These are phyloP conservation scores for Arthrobotrys musiformis DNA, from an alignment of 2,329 filamentous ascomycete species.

Conservation along the genomic window DNA sequence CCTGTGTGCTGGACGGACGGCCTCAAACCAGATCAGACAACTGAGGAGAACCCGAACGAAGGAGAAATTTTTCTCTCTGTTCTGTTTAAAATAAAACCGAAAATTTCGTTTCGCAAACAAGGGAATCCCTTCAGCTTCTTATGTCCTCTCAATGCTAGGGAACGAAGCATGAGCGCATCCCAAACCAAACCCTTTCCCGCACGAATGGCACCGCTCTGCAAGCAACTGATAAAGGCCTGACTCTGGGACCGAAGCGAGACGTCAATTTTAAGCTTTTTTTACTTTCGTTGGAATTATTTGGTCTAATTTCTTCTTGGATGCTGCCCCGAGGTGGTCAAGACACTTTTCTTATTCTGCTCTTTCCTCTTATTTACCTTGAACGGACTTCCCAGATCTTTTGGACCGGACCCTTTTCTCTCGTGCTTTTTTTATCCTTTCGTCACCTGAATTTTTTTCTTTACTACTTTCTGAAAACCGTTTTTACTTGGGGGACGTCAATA, in stretches of 20 bases:
- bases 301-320: conserved; percentile 51
- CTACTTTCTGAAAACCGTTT: too few relatives aligned
- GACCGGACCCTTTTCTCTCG: conserved; percentile 19
- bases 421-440: conserved; percentile 36
- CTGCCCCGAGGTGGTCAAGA: conserved; percentile 34
- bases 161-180: conserved; percentile 49
- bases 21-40: conserved; percentile 35
- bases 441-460: conserved; percentile 18
- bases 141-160: conserved; percentile 17
- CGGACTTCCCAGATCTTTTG: conserved; percentile 20
- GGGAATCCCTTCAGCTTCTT: conserved; percentile 35
- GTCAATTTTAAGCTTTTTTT: conserved; percentile 57
- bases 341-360: conserved; percentile 33
- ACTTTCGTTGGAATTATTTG: conserved; percentile 44
- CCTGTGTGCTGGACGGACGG: conserved; percentile 28
- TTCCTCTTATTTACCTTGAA: conserved; percentile 29
- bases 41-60: conserved; percentile 46
- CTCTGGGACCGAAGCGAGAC: conserved; percentile 53
- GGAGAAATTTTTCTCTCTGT: conserved; percentile 41
- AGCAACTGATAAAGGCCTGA: conserved; percentile 49
- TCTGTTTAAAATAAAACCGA: conserved; percentile 23
- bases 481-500: conserved; percentile 18
- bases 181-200: conserved; percentile 47
- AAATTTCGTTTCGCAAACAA: conserved; percentile 4
- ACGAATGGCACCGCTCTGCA: conserved; percentile 36